These are phyloP conservation scores for Chondrus crispus DNA, from an alignment of 23 red algal species.

Conservation along the genomic window DNA sequence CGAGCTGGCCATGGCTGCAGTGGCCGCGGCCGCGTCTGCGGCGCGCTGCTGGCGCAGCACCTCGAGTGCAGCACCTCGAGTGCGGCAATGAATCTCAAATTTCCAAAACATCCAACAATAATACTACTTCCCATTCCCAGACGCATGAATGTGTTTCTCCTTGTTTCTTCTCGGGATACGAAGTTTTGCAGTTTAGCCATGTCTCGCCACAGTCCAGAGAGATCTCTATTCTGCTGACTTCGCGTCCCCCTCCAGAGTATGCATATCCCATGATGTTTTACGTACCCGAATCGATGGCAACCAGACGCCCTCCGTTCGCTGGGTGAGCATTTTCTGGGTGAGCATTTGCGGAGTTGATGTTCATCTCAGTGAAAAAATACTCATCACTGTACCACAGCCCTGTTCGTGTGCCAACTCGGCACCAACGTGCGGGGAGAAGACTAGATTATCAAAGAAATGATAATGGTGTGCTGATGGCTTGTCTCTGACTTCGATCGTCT, in stretches of 20 bases:
- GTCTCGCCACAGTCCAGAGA: constrained; percentile 62
- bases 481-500: constrained; percentile 38
- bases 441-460: constrained; percentile 69
- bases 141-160: constrained; percentile 1
- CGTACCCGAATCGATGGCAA: not conserved
- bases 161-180: constrained; percentile 68
- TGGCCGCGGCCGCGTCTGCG: too few species aligned
- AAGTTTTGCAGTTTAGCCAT: constrained; percentile 43
- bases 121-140: constrained; percentile 39
- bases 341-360: constrained; percentile 80
- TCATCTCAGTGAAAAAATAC: constrained; percentile 82
- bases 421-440: constrained; percentile 75
- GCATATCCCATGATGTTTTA: constrained; percentile 85
- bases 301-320: constrained; percentile 33
- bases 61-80: too few species aligned
- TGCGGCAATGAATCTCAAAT: constrained; percentile 4
- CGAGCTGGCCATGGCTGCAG: too few species aligned
- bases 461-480: constrained; percentile 49
- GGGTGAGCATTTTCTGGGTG: too few species aligned
- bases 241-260: constrained; percentile 73
- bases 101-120: constrained; percentile 77
- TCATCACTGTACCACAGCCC: constrained; percentile 53
- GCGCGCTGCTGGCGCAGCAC: too few species aligned
- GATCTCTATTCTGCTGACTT: constrained; percentile 81
- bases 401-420: constrained; percentile 49